These are phyloP conservation scores for Saccharomycopsis hybrid DNA, from an alignment of 1,139 yeast species.

Conservation along the genomic window DNA sequence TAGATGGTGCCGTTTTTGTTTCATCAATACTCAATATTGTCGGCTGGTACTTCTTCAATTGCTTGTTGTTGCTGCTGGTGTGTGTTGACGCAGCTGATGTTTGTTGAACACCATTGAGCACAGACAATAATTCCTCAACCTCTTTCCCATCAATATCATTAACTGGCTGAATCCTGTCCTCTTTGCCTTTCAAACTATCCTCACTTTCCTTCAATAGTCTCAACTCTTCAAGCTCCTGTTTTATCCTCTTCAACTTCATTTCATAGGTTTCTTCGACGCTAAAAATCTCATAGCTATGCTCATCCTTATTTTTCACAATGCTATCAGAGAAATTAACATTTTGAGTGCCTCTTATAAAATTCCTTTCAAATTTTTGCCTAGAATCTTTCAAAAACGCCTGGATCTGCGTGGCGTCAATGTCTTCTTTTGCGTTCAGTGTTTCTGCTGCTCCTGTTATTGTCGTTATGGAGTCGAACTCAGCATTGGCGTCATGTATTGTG, in stretches of 20 bases:
- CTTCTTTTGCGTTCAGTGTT: neutral
- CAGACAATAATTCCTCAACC: conserved; percentile 1
- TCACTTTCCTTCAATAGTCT: conserved; percentile 8
- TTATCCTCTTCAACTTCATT: conserved; percentile 16
- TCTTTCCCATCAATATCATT: conserved; percentile 15
- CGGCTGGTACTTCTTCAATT: neutral
- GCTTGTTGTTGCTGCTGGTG: neutral
- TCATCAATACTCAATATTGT: neutral
- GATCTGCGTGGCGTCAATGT: conserved; percentile 12
- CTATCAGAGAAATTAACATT: conserved; percentile 19
- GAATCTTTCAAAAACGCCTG: conserved; percentile 1
- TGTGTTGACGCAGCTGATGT: too few species aligned
- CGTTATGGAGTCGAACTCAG: neutral
- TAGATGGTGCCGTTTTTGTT: neutral
- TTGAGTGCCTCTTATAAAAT: neutral
- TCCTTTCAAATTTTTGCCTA: conserved; percentile 4
- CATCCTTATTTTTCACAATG: conserved; percentile 1
- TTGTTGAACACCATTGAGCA: conserved; percentile 1
- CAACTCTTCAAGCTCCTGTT: conserved; percentile 18
- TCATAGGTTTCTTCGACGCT: conserved; percentile 19
- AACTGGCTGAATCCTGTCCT: conserved; percentile 11
- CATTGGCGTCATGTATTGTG: neutral
- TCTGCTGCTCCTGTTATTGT: too few species aligned
- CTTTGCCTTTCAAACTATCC: neutral
- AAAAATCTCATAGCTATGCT: conserved; percentile 8